Base-by-base conservation (phyloP, 202 grass and related monocot genomes). In the Musa balbisiana region DNA sequence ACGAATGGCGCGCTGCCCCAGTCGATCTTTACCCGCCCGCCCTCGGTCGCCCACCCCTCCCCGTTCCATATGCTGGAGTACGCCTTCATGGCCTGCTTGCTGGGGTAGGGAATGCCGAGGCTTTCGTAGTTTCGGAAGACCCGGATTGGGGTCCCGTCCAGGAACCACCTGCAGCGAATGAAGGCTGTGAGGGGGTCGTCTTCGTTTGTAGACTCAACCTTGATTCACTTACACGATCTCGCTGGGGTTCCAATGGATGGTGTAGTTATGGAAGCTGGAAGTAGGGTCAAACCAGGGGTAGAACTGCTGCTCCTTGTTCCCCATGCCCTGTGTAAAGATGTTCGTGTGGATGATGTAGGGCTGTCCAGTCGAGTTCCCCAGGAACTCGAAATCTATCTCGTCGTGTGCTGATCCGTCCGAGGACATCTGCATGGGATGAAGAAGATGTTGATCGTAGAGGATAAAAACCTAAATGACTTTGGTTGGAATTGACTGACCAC, bases 301-400 rank as follows among this genome's bases (percentile, higher is more conserved):
- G 89, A 96, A 92, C 70, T 96, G 89, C 87, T 88, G 58, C 87
- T 96, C 92, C 65, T 76, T 92, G 23, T 66, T 43, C 20, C 87
- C 92, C 1, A 73, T 49, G 33, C 92, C 92, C 9, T 78, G 5
- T 56, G 84, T 33, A 26, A 73, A 96, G 51, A 96, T 43, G 79
- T 96, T 96, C 11, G 92, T 96, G 82, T 92, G 92, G 67, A 96
- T 64, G 17, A 90, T 90, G 80, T 96, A 96, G 1, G 83, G 87
- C 3, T 90, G 69, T 0, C 85, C 85, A 0, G 68, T 84, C 24
- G 53, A 51, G 53, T 96, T 96, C 49, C 92, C 92, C 55, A 96
- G 78, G 79, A 92, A 96, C 85, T 96, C 92, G 13, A 88, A 92
- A 79, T 96, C 92, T 55, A 96, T 96, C 87, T 96, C 92, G 9